A percentile compares a stretch with the other conserved stretches of the same genome.
These are phyloP conservation scores for Postia placenta DNA, from an alignment of 768 basidiomycete genomes.

Conservation along the genomic window DNA sequence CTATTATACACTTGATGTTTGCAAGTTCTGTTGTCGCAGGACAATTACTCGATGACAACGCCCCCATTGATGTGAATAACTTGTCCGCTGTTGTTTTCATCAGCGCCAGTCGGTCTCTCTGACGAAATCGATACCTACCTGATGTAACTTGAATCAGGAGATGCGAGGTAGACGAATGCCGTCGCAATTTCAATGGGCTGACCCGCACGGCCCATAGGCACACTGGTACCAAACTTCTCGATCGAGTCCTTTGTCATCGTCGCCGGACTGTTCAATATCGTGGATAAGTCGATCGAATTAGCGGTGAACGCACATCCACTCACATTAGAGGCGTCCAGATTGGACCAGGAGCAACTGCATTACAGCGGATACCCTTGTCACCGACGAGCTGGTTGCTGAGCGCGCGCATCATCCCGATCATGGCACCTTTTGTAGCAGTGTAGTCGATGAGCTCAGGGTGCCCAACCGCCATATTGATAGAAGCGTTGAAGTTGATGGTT, in stretches of 20 bases:
- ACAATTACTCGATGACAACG: conserved; percentile 22
- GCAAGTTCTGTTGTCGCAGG: neutral
- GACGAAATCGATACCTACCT: conserved; percentile 20
- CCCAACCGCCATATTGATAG: conserved; percentile 38
- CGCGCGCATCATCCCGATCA: conserved; percentile 40
- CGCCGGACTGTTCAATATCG: conserved; percentile 19
- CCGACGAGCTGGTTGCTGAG: conserved; percentile 46
- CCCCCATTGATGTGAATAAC: conserved; percentile 26
- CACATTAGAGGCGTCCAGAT: conserved; percentile 46
- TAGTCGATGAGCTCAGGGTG: conserved; percentile 47
- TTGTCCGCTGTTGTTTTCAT: conserved; percentile 19
- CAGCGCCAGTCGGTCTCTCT: neutral
- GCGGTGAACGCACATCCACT: no score
- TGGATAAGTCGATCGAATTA: no score
- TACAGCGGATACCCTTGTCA: conserved; percentile 38
- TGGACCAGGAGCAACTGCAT: conserved; percentile 35
- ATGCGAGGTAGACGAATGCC: conserved; percentile 40
- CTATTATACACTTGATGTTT: neutral
- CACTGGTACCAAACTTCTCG: conserved; percentile 24
- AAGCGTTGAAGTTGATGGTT: conserved; percentile 39
- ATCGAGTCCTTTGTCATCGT: conserved; percentile 32
- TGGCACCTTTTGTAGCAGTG: conserved; percentile 49
- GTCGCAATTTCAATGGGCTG: conserved; percentile 48
- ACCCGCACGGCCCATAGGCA: conserved; percentile 42
- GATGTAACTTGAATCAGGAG: conserved; percentile 41